Percentiles rank a stretch among this genome's conserved stretches.
Conservation (phyloP, 352 stramenopile species). For the Pythium oligandrum region DNA sequence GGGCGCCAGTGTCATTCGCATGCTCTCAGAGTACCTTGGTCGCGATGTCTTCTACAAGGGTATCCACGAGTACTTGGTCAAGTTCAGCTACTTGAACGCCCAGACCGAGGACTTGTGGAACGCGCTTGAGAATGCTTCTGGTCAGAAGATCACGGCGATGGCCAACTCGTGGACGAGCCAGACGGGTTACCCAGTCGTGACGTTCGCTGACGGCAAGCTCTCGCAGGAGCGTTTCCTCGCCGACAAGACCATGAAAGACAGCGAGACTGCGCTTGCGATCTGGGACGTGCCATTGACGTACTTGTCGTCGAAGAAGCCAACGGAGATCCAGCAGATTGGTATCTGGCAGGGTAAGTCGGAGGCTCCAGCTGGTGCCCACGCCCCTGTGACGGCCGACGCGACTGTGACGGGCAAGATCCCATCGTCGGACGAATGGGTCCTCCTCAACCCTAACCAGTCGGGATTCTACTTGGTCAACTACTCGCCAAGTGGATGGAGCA, state of each 20-base stretch:
- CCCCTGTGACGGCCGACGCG: slow-evolving; percentile 42
- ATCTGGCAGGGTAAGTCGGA: slow-evolving; percentile 46
- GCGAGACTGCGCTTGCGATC: slow-evolving; percentile 31
- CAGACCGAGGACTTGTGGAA: slow-evolving; percentile 95
- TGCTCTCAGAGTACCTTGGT: slow-evolving; percentile 75
- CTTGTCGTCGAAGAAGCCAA: slow-evolving; percentile 35
- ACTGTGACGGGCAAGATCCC: slow-evolving; percentile 56
- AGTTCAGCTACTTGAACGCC: slow-evolving; percentile 93
- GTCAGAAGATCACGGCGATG: slow-evolving; percentile 89
- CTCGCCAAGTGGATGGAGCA: slow-evolving; percentile 75
- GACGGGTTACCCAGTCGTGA: slow-evolving; percentile 92
- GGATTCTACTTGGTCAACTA: slow-evolving; percentile 95
- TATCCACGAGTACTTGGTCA: slow-evolving; percentile 92
- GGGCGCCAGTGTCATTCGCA: slow-evolving; percentile 74
- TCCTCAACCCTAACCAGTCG: slow-evolving; percentile 95
- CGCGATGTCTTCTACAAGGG: slow-evolving; percentile 76
- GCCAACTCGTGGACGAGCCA: slow-evolving; percentile 93
- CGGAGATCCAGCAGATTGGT: slow-evolving; percentile 43
- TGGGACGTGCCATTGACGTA: slow-evolving; percentile 89
- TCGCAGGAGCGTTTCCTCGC: slow-evolving; percentile 92
- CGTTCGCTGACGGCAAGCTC: slow-evolving; percentile 63
- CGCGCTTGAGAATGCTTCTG: slow-evolving; percentile 87
- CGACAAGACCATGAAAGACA: slow-evolving; percentile 73
- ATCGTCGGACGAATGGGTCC: slow-evolving; percentile 79
- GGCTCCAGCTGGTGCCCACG: slow-evolving; percentile 15